Conservation (phyloP, 1,284 basidiomycete genomes). For the Fomitopsis betulina region DNA sequence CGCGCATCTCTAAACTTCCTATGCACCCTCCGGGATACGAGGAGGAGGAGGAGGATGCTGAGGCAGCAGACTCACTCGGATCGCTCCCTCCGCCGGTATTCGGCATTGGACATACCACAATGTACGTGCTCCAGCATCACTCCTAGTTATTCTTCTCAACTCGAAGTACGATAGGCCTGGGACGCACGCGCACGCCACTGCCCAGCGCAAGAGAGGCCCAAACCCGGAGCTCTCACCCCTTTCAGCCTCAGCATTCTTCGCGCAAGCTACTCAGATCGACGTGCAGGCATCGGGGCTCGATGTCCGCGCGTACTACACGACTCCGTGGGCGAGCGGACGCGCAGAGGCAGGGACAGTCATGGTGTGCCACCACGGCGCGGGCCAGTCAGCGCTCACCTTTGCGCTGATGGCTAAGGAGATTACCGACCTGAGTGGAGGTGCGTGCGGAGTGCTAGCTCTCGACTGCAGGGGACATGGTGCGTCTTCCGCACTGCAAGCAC, state of each 20-base stretch:
- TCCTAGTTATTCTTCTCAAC: neutral
- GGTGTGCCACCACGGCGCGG: conserved; percentile 93
- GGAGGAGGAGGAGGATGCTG: conserved; percentile 57
- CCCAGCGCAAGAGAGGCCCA: conserved; percentile 30
- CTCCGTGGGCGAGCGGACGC: conserved; percentile 40
- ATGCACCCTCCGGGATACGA: conserved; percentile 40
- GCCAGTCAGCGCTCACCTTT: conserved; percentile 86
- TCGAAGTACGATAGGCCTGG: conserved; percentile 3
- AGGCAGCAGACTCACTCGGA: conserved; percentile 58
- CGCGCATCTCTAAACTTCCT: conserved; percentile 64
- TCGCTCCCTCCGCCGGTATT: conserved; percentile 39
- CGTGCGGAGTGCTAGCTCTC: conserved; percentile 79
- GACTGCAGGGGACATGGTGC: conserved; percentile 90
- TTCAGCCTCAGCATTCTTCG: conserved; percentile 72
- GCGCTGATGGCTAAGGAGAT: conserved; percentile 86
- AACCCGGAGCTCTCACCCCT: conserved; percentile 67
- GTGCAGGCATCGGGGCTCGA: conserved; percentile 59
- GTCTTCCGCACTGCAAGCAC: conserved; percentile 17
- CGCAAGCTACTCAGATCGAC: conserved; percentile 69
- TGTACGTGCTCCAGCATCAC: conserved; percentile 37
- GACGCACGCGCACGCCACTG: conserved; percentile 13
- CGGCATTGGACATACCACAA: conserved; percentile 54
- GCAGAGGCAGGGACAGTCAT: conserved; percentile 48
- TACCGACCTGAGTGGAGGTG: conserved; percentile 52
- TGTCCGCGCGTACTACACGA: conserved; percentile 77